phyloP scores from a whole-genome alignment of 768 basidiomycete genomes.

The Pleurotus djamor region DNA sequence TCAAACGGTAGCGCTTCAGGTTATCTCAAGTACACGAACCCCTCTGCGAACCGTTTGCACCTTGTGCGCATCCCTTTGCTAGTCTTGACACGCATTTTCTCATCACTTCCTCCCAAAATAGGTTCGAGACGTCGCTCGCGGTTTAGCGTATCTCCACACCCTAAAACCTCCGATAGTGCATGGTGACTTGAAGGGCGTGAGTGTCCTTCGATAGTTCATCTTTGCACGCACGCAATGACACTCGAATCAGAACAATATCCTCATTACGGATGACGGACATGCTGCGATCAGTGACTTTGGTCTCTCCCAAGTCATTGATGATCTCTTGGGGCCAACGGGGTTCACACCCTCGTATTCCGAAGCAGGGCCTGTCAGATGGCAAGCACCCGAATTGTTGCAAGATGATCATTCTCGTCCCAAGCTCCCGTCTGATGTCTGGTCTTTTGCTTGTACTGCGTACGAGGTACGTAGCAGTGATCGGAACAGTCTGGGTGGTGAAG shows the following conservation, averaged over 20 bases:
- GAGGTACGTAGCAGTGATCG: slow-evolving; percentile 17
- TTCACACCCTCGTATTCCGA: slow-evolving; percentile 15
- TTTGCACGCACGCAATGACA: too few relatives aligned
- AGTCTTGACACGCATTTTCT: background rate
- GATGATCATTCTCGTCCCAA: slow-evolving; percentile 11
- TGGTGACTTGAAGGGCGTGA: slow-evolving; percentile 41
- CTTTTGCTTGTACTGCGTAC: slow-evolving; percentile 27
- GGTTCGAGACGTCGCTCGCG: slow-evolving; percentile 34
- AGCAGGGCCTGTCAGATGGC: slow-evolving; percentile 25
- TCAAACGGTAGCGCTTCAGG: slow-evolving; percentile 20
- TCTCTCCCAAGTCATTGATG: slow-evolving; percentile 25
- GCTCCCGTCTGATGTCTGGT: slow-evolving; percentile 24
- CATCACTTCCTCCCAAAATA: slow-evolving; percentile 11
- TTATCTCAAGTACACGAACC: slow-evolving; percentile 15
- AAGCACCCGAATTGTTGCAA: slow-evolving; percentile 25
- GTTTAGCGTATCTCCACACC: slow-evolving; percentile 34
- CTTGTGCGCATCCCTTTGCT: slow-evolving; percentile 11
- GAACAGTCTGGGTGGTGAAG: background rate
- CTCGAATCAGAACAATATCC: slow-evolving; percentile 28
- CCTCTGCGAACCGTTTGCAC: slow-evolving; percentile 10
- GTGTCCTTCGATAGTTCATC: slow-evolving; percentile 6
- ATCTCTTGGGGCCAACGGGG: slow-evolving; percentile 20
- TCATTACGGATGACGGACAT: slow-evolving; percentile 28
- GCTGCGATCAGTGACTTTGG: slow-evolving; percentile 30
- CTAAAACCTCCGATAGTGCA: slow-evolving; percentile 36